These are phyloP conservation scores for Adansonia madagascariensis DNA, from an alignment of 441 rosid species.

Conservation along the genomic window DNA sequence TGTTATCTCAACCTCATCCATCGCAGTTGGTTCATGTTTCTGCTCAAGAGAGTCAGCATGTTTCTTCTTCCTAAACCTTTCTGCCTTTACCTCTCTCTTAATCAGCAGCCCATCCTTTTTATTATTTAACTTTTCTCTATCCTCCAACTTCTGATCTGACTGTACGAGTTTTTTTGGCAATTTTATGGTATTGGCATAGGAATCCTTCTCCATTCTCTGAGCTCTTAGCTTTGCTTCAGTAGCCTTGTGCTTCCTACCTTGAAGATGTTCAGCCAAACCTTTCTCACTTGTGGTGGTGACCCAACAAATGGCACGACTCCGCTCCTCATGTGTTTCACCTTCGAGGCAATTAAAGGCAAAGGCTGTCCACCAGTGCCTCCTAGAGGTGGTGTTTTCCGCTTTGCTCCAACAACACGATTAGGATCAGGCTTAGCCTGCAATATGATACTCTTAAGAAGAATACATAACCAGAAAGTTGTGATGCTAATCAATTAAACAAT, in stretches of 20 bases:
- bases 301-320: conserved; percentile 58
- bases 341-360: conserved; percentile 22
- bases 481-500: conserved; percentile 9
- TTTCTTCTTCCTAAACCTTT: neutral
- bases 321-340: conserved; percentile 43
- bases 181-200: neutral
- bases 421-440: conserved; percentile 61
- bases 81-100: neutral
- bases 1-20: conserved; percentile 24
- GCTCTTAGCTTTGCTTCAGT: conserved; percentile 40
- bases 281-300: conserved; percentile 45
- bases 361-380: conserved; percentile 27
- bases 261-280: conserved; percentile 45
- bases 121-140: conserved; percentile 18
- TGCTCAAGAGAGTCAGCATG: neutral
- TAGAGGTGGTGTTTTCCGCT: conserved; percentile 43
- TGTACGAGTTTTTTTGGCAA: conserved; percentile 20
- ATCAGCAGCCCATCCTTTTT: conserved; percentile 6
- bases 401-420: conserved; percentile 36
- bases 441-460: conserved; percentile 24
- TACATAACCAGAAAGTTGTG: conserved; percentile 27
- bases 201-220: conserved; percentile 28
- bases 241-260: conserved; percentile 51
- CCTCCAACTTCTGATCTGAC: conserved; percentile 21
- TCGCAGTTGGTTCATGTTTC: conserved; percentile 9